These are phyloP conservation scores for Leccinum boreale DNA, from an alignment of 768 basidiomycete genomes.

Conservation along the genomic window DNA sequence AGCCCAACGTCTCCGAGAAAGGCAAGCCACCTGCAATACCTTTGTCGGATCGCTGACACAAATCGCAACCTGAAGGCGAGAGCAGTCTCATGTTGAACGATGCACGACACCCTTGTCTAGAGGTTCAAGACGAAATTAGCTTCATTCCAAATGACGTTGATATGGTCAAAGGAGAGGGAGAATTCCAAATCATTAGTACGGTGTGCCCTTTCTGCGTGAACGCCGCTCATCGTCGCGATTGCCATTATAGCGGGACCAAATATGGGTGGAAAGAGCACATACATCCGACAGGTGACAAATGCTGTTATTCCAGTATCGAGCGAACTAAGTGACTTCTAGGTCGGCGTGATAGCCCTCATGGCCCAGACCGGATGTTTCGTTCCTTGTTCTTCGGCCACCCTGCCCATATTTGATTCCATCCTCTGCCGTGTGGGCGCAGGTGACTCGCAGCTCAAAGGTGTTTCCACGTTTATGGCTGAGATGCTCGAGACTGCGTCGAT, in stretches of 20 bases:
- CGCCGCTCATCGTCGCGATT: neutral
- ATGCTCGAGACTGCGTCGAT: slow-evolving; percentile 99
- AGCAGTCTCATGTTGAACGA: slow-evolving; percentile 80
- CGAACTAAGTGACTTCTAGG: slow-evolving; percentile 38
- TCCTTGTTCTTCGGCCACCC: slow-evolving; percentile 78
- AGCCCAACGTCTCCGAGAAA: slow-evolving; percentile 74
- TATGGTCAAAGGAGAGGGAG: slow-evolving; percentile 90
- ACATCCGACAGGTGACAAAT: slow-evolving; percentile 77
- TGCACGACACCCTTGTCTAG: slow-evolving; percentile 93
- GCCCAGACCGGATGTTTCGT: slow-evolving; percentile 96
- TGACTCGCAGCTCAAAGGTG: slow-evolving; percentile 95
- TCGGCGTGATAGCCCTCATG: slow-evolving; percentile 95
- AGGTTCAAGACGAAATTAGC: slow-evolving; percentile 91
- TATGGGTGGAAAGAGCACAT: slow-evolving; percentile 98
- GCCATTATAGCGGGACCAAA: slow-evolving; percentile 79
- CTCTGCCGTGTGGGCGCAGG: slow-evolving; percentile 96
- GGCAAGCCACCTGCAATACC: slow-evolving; percentile 40
- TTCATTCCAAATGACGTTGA: slow-evolving; percentile 97
- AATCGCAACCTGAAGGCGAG: slow-evolving; percentile 45
- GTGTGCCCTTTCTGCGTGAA: neutral
- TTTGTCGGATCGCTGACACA: neutral
- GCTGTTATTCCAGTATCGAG: neutral
- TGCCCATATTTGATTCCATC: slow-evolving; percentile 95
- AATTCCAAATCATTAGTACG: slow-evolving; percentile 93
- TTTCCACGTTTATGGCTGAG: slow-evolving; percentile 99